A percentile compares a stretch with the other conserved stretches of the same genome.
Conservation (phyloP, 257 asterid genomes). For the Cinchona pubescens region DNA sequence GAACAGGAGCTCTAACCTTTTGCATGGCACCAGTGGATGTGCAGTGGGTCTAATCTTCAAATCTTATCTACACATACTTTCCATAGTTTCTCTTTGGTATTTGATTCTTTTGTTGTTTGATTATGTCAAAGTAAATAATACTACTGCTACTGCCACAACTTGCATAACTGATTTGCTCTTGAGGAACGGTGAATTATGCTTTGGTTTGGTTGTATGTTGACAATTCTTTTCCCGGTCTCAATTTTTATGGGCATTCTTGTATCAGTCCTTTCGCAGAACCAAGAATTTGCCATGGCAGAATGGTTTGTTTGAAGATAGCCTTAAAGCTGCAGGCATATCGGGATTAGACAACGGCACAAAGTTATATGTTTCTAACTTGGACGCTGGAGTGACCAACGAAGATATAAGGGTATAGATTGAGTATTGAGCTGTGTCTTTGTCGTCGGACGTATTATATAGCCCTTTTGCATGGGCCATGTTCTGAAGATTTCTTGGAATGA, state of each 20-base stretch:
- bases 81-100: slow-evolving; percentile 43
- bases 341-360: slow-evolving; percentile 67
- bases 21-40: slow-evolving; percentile 55
- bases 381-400: slow-evolving; percentile 68
- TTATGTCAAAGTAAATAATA: slow-evolving; percentile 48
- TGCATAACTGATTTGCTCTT: slow-evolving; percentile 57
- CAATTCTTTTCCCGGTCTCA: slow-evolving; percentile 53
- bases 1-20: slow-evolving; percentile 62
- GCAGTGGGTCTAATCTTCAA: slow-evolving; percentile 51
- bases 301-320: slow-evolving; percentile 81
- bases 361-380: slow-evolving; percentile 69
- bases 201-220: slow-evolving; percentile 55
- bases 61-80: slow-evolving; percentile 42
- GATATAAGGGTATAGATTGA: slow-evolving; percentile 85
- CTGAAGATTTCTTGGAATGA: slow-evolving; percentile 41
- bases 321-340: slow-evolving; percentile 79
- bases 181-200: slow-evolving; percentile 51
- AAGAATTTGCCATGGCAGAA: slow-evolving; percentile 81
- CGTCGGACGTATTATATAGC: slow-evolving; percentile 24
- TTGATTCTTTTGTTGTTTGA: slow-evolving; percentile 47
- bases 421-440: slow-evolving; percentile 30
- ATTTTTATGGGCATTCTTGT: slow-evolving; percentile 66
- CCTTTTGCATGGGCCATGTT: slow-evolving; percentile 31
- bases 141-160: slow-evolving; percentile 34
- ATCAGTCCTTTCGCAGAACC: slow-evolving; percentile 84